Evolutionary conservation across 1,139 yeast species (phyloP).

Genomic region (Diutina scorzettiae): DNA sequence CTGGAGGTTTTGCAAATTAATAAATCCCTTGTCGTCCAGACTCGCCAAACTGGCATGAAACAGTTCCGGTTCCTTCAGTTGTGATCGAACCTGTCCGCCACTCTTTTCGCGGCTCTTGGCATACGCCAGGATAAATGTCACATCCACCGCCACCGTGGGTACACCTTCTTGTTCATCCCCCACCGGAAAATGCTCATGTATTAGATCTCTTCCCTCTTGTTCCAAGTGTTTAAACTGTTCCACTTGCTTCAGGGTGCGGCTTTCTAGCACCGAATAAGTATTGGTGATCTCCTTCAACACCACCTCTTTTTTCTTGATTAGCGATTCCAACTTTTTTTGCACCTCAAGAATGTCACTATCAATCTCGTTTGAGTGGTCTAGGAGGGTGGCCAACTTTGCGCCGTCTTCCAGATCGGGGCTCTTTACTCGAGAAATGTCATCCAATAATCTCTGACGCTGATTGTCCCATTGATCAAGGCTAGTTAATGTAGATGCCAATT

Average conservation of each 20-base stretch:
- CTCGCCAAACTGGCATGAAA: neutral
- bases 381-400: neutral
- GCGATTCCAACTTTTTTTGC: neutral
- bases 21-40: neutral
- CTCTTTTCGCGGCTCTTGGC: neutral
- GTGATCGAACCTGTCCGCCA: neutral
- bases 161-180: neutral
- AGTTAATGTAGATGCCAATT: neutral
- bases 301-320: neutral
- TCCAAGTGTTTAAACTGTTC: constrained; percentile 1
- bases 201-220: neutral
- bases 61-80: neutral
- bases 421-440: neutral
- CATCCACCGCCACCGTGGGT: neutral
- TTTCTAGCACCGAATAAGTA: constrained; percentile 2
- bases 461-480: neutral
- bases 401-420: neutral
- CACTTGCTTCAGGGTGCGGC: constrained; percentile 6
- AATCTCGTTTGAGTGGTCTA: neutral
- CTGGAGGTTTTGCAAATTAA: neutral
- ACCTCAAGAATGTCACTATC: neutral
- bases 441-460: neutral
- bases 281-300: neutral
- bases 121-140: neutral
- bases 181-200: neutral